These are phyloP conservation scores for Coemansia guatemalensis DNA, from an alignment of 192 early-diverging fungal species.

Conservation along the genomic window DNA sequence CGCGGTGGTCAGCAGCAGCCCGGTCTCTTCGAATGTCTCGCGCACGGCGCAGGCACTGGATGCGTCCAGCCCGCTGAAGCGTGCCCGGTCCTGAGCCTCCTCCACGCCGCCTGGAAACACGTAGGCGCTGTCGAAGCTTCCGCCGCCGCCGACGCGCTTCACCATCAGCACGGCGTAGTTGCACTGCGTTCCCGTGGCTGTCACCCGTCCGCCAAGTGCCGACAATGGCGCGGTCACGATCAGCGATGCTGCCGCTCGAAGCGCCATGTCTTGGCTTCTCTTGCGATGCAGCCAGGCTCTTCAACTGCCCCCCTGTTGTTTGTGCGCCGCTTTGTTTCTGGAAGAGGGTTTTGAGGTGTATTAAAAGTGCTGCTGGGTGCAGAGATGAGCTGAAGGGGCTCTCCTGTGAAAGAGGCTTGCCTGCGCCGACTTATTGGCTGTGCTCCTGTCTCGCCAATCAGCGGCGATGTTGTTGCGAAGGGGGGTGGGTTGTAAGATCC, in stretches of 20 bases:
- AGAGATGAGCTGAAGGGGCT: no score
- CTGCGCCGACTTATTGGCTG: no score
- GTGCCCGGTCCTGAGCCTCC: conserved; percentile 18
- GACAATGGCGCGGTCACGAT: conserved; percentile 33
- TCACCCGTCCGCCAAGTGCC: background rate
- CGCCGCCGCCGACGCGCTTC: conserved; percentile 29
- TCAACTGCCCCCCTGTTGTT: no score
- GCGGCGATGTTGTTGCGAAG: background rate
- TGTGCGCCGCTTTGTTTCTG: no score
- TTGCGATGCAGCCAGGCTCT: no score
- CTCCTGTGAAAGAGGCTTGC: no score
- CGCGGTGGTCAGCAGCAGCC: conserved; percentile 59
- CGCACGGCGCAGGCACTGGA: conserved; percentile 66
- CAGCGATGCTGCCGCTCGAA: conserved; percentile 31
- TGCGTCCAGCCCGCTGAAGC: background rate
- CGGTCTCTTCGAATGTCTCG: conserved; percentile 83
- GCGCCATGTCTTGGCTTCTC: background rate
- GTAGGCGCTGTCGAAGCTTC: conserved; percentile 24
- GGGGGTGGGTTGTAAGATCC: background rate
- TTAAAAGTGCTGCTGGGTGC: background rate
- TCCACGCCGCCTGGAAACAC: conserved; percentile 51
- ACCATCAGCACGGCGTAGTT: conserved; percentile 54
- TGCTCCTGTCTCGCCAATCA: background rate
- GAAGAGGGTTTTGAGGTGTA: background rate
- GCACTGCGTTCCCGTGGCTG: conserved; percentile 8